Evolutionary conservation across 495 filamentous ascomycete species (phyloP).

Genomic region (Thermothielavioides terrestris): DNA sequence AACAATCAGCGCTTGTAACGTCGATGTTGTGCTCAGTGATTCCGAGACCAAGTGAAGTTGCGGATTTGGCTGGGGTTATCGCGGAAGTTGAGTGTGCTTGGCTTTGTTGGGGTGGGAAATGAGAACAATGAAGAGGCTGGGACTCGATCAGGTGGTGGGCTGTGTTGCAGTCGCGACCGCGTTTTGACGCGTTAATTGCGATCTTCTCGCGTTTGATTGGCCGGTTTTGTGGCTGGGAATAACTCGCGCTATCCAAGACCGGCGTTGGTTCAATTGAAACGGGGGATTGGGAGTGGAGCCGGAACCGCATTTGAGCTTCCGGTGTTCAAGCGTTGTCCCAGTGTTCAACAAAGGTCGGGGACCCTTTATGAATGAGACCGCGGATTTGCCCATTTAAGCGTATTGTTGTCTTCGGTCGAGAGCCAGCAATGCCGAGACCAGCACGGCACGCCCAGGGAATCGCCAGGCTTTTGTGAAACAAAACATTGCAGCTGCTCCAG

Average conservation of each 20-base stretch:
- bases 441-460: too few species aligned
- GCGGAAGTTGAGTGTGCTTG: background rate
- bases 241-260: background rate
- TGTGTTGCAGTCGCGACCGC: slow-evolving; percentile 18
- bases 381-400: too few species aligned
- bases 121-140: slow-evolving; percentile 6
- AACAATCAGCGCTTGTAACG: background rate
- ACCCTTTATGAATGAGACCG: too few species aligned
- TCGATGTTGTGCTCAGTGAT: background rate
- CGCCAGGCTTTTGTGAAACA: too few species aligned
- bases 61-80: background rate
- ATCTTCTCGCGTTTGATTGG: slow-evolving; percentile 10
- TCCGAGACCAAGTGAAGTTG: background rate
- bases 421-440: too few species aligned
- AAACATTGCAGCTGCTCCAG: too few species aligned
- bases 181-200: slow-evolving; percentile 23
- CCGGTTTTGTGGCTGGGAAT: background rate
- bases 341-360: too few species aligned
- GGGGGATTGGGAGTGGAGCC: too few species aligned
- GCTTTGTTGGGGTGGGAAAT: background rate
- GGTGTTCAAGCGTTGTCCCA: too few species aligned
- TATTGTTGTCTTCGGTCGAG: too few species aligned
- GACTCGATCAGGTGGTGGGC: background rate
- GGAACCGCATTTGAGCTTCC: too few species aligned
- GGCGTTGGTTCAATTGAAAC: background rate